A percentile compares a stretch with the other conserved stretches of the same genome.
Evolutionary conservation across 805 yeast species (phyloP).

Genomic region (Sugiyamaella smithiae): DNA sequence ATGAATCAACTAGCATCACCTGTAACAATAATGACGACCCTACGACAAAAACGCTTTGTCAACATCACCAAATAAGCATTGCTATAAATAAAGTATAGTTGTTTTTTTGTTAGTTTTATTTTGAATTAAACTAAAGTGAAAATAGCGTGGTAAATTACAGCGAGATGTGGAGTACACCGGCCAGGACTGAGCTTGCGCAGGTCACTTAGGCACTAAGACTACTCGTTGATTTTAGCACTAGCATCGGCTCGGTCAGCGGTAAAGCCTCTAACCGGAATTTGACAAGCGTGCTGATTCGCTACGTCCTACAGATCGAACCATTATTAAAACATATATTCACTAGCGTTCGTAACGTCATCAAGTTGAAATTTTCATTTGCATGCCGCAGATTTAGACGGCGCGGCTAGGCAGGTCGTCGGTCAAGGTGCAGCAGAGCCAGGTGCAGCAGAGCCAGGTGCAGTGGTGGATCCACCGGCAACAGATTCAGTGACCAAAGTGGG

Average conservation of each 20-base stretch:
- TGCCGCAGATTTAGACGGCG: too few species aligned
- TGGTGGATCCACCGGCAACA: neutral
- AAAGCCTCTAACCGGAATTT: conserved; percentile 23
- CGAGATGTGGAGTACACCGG: conserved; percentile 20
- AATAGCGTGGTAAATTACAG: too few species aligned
- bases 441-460: neutral
- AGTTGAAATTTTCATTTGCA: neutral
- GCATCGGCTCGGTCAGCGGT: conserved; percentile 30
- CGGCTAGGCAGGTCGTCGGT: too few species aligned
- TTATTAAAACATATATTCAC: neutral
- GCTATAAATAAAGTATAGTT: too few species aligned
- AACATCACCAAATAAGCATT: too few species aligned
- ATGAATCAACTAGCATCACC: neutral
- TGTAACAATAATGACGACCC: neutral
- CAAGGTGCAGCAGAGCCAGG: too few species aligned
- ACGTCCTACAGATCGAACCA: neutral
- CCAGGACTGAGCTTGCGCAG: conserved; percentile 6
- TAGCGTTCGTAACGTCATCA: neutral
- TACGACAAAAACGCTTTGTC: neutral
- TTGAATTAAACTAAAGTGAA: too few species aligned
- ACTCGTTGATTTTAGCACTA: conserved; percentile 27
- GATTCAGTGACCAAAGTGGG: conserved; percentile 34
- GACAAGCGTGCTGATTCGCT: conserved; percentile 28
- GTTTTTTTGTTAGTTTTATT: too few species aligned
- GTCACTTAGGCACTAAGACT: conserved; percentile 32